These are phyloP conservation scores for Terfezia claveryi DNA, from an alignment of 495 filamentous ascomycete species.

Conservation along the genomic window DNA sequence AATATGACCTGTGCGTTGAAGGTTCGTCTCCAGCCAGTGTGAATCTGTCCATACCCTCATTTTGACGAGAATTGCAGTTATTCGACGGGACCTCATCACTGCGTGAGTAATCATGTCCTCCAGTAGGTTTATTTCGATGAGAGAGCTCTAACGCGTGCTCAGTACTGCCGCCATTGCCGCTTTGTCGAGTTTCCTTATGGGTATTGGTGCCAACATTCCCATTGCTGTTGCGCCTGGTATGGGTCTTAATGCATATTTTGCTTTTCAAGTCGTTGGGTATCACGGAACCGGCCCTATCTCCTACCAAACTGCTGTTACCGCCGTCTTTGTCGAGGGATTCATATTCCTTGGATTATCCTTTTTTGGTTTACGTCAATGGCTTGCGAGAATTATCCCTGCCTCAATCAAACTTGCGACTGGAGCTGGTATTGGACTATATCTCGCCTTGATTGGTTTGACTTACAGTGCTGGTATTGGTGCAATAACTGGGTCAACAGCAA, in stretches of 20 bases:
- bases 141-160: not conserved
- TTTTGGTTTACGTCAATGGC: slow-evolving; percentile 60
- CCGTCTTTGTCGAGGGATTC: slow-evolving; percentile 58
- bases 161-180: slow-evolving; percentile 49
- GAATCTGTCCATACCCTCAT: not conserved
- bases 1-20: slow-evolving; percentile 39
- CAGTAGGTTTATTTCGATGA: not conserved
- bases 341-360: slow-evolving; percentile 36
- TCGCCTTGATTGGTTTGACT: slow-evolving; percentile 58
- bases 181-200: slow-evolving; percentile 40
- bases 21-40: not conserved
- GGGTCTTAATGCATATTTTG: slow-evolving; percentile 69
- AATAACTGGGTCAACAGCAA: slow-evolving; percentile 33
- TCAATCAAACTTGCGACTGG: slow-evolving; percentile 70
- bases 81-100: slow-evolving; percentile 57
- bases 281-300: slow-evolving; percentile 45
- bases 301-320: slow-evolving; percentile 49
- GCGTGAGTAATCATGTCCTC: slow-evolving; percentile 19
- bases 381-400: slow-evolving; percentile 51
- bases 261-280: slow-evolving; percentile 57
- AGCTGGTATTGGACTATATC: slow-evolving; percentile 58
- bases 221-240: slow-evolving; percentile 62
- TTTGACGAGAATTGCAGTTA: slow-evolving; percentile 19
- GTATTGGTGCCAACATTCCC: slow-evolving; percentile 44
- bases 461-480: slow-evolving; percentile 61